phyloP scores from a whole-genome alignment of 805 yeast species.

The Pichia insulana region DNA sequence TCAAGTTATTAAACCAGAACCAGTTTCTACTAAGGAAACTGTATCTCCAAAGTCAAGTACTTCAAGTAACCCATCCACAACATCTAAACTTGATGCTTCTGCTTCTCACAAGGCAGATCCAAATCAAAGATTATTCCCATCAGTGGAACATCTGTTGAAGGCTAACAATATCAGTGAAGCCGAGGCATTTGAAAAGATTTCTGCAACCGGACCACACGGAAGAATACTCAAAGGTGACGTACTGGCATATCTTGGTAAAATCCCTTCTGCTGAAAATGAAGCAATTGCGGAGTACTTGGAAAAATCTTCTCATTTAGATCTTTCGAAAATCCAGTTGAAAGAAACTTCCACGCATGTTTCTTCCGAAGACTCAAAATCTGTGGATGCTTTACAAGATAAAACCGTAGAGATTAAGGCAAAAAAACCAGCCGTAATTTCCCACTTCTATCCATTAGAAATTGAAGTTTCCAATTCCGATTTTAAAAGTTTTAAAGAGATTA shows the following conservation, averaged over 20 bases:
- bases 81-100: slow-evolving; percentile 21
- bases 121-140: slow-evolving; percentile 62
- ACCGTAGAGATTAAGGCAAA: slow-evolving; percentile 26
- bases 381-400: slow-evolving; percentile 1
- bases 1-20: neutral
- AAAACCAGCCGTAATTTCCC: slow-evolving; percentile 17
- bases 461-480: slow-evolving; percentile 7
- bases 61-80: slow-evolving; percentile 13
- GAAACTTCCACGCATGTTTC: slow-evolving; percentile 6
- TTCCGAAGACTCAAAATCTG: slow-evolving; percentile 11
- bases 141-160: slow-evolving; percentile 61
- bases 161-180: slow-evolving; percentile 53
- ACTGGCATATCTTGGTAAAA: slow-evolving; percentile 69
- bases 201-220: slow-evolving; percentile 86
- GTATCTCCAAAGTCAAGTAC: slow-evolving; percentile 15
- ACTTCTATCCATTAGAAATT: slow-evolving; percentile 2
- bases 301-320: slow-evolving; percentile 55
- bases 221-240: slow-evolving; percentile 87
- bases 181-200: slow-evolving; percentile 64
- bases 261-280: slow-evolving; percentile 45
- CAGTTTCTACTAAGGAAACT: too few species aligned
- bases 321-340: slow-evolving; percentile 53
- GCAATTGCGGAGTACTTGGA: slow-evolving; percentile 49
- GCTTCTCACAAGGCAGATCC: slow-evolving; percentile 45
- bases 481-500: slow-evolving; percentile 20